Percentiles rank a stretch among this genome's conserved stretches.
These are phyloP conservation scores for Nematocida ausubeli DNA, from an alignment of 371 early-diverging fungal species.

Conservation along the genomic window DNA sequence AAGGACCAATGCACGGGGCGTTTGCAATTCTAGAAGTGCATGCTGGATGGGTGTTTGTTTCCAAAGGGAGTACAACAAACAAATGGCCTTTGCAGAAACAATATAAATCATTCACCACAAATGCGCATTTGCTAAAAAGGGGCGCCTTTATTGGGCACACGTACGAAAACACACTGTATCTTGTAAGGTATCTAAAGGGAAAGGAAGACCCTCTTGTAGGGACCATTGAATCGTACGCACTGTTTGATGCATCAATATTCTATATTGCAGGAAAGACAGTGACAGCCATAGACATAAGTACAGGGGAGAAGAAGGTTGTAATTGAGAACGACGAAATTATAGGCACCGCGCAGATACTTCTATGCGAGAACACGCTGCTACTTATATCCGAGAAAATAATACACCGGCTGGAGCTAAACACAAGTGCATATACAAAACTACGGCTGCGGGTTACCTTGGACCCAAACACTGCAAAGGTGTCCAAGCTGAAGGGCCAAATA, in stretches of 20 bases:
- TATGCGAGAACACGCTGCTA: background rate
- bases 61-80: background rate
- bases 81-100: background rate
- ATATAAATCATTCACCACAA: constrained; percentile 13
- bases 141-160: constrained; percentile 32
- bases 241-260: constrained; percentile 21
- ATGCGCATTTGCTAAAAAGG: constrained; percentile 39
- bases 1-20: background rate
- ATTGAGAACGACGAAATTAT: constrained; percentile 20
- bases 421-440: constrained; percentile 34
- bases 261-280: constrained; percentile 31
- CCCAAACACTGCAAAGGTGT: background rate
- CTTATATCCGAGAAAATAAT: constrained; percentile 21
- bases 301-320: constrained; percentile 33
- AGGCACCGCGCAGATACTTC: background rate
- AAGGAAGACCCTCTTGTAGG: constrained; percentile 37
- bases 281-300: constrained; percentile 35
- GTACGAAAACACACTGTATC: constrained; percentile 6
- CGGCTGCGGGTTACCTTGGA: constrained; percentile 32
- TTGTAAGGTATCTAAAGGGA: constrained; percentile 21
- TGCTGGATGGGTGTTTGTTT: background rate
- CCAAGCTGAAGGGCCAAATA: background rate
- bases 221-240: background rate
- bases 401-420: constrained; percentile 23
- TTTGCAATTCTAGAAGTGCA: constrained; percentile 19